Base-by-base conservation (phyloP, 73 alveolate species). In the Loxodes magnus region DNA sequence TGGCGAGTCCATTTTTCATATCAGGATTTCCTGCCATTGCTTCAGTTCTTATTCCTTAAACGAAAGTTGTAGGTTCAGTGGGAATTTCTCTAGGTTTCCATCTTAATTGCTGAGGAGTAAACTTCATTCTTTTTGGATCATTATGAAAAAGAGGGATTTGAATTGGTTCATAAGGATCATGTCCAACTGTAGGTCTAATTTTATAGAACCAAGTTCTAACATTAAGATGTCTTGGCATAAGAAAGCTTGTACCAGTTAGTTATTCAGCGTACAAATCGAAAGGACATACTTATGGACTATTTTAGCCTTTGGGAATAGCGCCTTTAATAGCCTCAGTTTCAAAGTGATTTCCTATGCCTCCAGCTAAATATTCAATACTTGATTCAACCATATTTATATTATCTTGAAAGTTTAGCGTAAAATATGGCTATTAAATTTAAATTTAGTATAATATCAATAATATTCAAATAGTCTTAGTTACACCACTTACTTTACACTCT, bases 171-270 rank as follows among this genome's bases (percentile, higher is more conserved):
- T 67, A 84, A 5, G 77, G 79, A 48, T 39, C 58, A 36, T 83
- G 95, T 25, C 77, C 63, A n/a, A 66, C 84, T 3, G 90, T 31
- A 3, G 96, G 96, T 49, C 72, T 22, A 43, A 84, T 72, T 31
- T 78, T 64, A 59, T 84, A 84, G 24, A 70, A 52, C 96, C 96
- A 84, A 3, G 78, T 26, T 57, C 73, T 67, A 48, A 68, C 76
- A 23, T 79, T 74, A 46, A 59, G 64, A 30, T 49, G 71, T 51
- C 93, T 73, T 7, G 85, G 74, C 37, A 59, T 65, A 5, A 93
- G 79, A 61, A 84, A 84, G 17, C 93, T 91, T 31, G 96, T 80
- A n/a, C 96, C 96, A 14, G 91, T 64, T 26, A 84, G 65, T 56
- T 84, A 68, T 56, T 84, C 96, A 21, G 93, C 91, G 53, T 80